Conservation (phyloP, 78 protist species). For the Pelomyxa schiedti region DNA sequence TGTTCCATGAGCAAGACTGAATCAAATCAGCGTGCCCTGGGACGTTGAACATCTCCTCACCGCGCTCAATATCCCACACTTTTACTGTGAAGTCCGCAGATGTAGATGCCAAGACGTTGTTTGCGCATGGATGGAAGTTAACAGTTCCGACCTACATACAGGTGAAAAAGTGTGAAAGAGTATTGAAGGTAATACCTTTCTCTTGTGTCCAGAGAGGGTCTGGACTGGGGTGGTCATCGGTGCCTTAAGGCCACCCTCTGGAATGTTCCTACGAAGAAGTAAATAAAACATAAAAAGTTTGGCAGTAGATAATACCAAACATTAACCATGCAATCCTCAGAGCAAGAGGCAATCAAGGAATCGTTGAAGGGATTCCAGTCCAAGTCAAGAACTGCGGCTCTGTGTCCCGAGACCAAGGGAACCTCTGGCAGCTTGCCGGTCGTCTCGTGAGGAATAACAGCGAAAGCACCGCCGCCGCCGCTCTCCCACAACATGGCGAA, state of each 20-base stretch:
- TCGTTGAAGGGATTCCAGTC: slow-evolving; percentile 91
- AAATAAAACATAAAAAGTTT: too few species aligned
- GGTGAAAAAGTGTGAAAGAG: too few species aligned
- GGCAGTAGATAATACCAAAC: slow-evolving; percentile 74
- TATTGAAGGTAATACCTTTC: too few species aligned
- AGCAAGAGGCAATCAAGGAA: slow-evolving; percentile 77
- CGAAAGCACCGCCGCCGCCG: slow-evolving; percentile 87
- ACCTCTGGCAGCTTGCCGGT: slow-evolving; percentile 18
- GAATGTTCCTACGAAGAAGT: slow-evolving; percentile 45
- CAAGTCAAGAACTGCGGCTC: slow-evolving; percentile 72
- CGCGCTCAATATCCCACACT: slow-evolving; percentile 87
- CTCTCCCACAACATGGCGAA: slow-evolving; percentile 78
- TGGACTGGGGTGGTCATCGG: slow-evolving; percentile 37
- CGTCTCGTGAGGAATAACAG: slow-evolving; percentile 37
- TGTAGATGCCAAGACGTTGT: slow-evolving; percentile 73
- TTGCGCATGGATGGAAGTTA: slow-evolving; percentile 81
- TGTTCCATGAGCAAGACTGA: slow-evolving; percentile 71
- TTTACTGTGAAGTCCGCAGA: slow-evolving; percentile 67
- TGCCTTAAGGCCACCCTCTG: slow-evolving; percentile 70
- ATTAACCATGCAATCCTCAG: slow-evolving; percentile 84
- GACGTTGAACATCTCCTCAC: slow-evolving; percentile 9
- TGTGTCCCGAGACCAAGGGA: slow-evolving; percentile 81
- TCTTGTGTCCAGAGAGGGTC: slow-evolving; percentile 77
- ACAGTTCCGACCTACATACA: slow-evolving; percentile 69
- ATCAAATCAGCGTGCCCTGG: slow-evolving; percentile 59